Conservation (phyloP, 225 moss, liverwort and hornwort species). For the Polytrichum commune region DNA sequence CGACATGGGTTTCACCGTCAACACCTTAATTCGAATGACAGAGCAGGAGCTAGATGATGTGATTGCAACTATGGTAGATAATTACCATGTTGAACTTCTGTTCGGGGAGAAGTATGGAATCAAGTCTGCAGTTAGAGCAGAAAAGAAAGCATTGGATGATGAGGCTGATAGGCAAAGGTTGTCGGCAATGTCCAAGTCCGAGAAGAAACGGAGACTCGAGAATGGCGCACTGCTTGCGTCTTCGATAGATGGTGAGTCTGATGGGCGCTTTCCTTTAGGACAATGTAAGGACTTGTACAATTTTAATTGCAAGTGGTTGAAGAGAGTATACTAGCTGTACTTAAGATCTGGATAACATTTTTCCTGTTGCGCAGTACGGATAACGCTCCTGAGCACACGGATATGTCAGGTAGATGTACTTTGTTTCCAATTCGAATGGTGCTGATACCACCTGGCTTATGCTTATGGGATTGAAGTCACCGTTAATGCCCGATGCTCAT, state of each 20-base stretch:
- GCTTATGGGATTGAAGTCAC: too few species aligned
- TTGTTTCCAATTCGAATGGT: too few species aligned
- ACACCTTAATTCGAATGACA: conserved; percentile 59
- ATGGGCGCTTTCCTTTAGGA: too few species aligned
- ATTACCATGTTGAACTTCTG: conserved; percentile 57
- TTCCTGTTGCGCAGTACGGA: too few species aligned
- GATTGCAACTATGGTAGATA: conserved; percentile 50
- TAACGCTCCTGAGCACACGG: too few species aligned
- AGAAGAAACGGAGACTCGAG: conserved; percentile 53
- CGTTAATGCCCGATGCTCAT: too few species aligned
- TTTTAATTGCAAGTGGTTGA: too few species aligned
- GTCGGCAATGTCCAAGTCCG: conserved; percentile 46
- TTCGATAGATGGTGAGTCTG: conserved; percentile 39
- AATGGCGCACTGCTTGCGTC: conserved; percentile 27
- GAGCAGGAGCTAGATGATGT: conserved; percentile 63
- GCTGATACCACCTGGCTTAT: too few species aligned
- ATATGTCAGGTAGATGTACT: too few species aligned
- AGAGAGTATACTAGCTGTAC: too few species aligned
- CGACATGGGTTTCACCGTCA: conserved; percentile 66
- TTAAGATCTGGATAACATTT: too few species aligned
- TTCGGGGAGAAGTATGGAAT: conserved; percentile 69
- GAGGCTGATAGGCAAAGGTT: conserved; percentile 51
- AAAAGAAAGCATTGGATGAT: conserved; percentile 54
- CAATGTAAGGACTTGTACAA: too few species aligned
- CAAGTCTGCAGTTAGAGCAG: conserved; percentile 66